A percentile compares a stretch with the other conserved stretches of the same genome.
phyloP scores from a whole-genome alignment of 306 rosid genomes.

The Quercus glauca region DNA sequence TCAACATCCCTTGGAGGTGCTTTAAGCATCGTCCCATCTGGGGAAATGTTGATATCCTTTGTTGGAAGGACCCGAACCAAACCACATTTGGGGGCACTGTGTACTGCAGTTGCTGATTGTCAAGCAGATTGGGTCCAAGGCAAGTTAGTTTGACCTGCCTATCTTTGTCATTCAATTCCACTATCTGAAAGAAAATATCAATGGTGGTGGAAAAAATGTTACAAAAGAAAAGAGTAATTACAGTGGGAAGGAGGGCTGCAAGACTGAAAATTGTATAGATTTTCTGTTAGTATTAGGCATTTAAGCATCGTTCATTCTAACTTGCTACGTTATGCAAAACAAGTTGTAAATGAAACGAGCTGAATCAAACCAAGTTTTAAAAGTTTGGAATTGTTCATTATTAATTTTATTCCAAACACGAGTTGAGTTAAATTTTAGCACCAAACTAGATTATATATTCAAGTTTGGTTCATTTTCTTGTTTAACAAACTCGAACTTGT shows the following conservation, averaged over 20 bases:
- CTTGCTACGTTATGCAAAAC: no score
- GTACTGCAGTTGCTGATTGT: constrained; percentile 68
- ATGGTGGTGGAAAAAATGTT: not conserved
- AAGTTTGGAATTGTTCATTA: no score
- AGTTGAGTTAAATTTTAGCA: no score
- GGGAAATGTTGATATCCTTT: constrained; percentile 42
- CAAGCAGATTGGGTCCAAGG: constrained; percentile 61
- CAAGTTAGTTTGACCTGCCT: constrained; percentile 47
- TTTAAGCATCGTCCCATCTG: constrained; percentile 37
- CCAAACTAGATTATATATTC: no score
- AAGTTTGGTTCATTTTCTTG: no score
- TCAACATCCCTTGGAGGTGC: constrained; percentile 53
- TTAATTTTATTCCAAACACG: no score
- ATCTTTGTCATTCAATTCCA: constrained; percentile 66
- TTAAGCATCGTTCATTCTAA: no score
- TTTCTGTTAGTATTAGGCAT: no score
- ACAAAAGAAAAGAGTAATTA: not conserved
- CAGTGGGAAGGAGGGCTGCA: not conserved
- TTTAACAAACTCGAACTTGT: no score
- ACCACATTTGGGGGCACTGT: constrained; percentile 86
- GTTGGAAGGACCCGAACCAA: constrained; percentile 65
- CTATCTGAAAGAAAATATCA: constrained; percentile 31
- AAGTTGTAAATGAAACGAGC: no score
- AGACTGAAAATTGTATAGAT: no score
- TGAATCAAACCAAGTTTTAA: no score